Base-by-base conservation (phyloP, 306 rosid genomes). In the Lithocarpus polystachyus region DNA sequence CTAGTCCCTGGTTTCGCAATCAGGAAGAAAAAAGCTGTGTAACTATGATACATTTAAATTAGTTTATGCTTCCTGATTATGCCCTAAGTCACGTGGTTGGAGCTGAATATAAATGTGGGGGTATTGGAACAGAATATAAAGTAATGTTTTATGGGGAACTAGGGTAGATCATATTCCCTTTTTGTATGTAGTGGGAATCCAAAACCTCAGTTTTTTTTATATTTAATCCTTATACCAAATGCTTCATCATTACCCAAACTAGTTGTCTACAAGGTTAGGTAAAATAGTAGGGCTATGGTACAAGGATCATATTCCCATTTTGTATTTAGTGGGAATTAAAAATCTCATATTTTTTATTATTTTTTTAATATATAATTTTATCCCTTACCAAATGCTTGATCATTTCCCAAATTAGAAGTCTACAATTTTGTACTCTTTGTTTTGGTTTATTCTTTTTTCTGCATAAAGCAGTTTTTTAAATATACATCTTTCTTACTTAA, bases 121-220 rank as follows among this genome's bases (percentile, higher is more conserved):
- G 74, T 79, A 64, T 75, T 81, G 77, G 71, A 70, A 85, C 81
- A 55, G 86, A 68, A 53, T 80, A 82, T 68, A 83, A 84, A 76
- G 83, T 79, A 55, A 35, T 73, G 5, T 64, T 73, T 72, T 65
- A 29, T 57, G 75, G 13, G 70, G 76, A 72, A 79, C 60, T 81
- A 84, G 89, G 68, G 75, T 82, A 84, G 61, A 57, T 68, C 78
- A 56, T 60, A 52, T 69, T 31, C 77, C 78, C 87, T 56, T 85
- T 87, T 77, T 79, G 85, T 81, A 74, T 68, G 20, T 56, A 26
- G 82, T 28, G 87, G 76, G 71, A 85, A 29, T 72, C 73, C 56
- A 45, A 73, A 54, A 75, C 61, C 48, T 35, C 61, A 8, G 48
- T 79, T 11, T 48, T 11, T 48, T 48, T 48, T 48, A 2, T 48